phyloP scores from a whole-genome alignment of 306 rosid genomes.

The Carpinus viminea region DNA sequence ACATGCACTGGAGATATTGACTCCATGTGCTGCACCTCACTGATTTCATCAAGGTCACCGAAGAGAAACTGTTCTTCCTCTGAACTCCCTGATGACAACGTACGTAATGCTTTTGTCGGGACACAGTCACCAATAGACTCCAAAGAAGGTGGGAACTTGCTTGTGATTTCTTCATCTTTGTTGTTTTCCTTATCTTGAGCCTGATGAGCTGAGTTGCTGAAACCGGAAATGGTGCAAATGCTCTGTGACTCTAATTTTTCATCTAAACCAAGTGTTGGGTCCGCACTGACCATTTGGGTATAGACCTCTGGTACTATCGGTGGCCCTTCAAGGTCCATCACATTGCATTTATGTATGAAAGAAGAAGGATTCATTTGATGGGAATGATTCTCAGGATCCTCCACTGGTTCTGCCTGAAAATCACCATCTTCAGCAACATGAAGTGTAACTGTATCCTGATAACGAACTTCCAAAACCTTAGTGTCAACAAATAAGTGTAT shows the following conservation, averaged over 20 bases:
- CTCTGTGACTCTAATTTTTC: conserved; percentile 38
- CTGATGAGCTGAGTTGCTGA: conserved; percentile 34
- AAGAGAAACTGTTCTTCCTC: conserved; percentile 60
- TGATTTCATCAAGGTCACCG: conserved; percentile 58
- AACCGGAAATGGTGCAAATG: conserved; percentile 33
- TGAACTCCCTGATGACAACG: conserved; percentile 31
- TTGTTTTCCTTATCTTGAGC: conserved; percentile 31
- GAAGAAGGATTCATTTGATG: conserved; percentile 35
- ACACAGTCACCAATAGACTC: conserved; percentile 33
- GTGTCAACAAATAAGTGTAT: conserved; percentile 12
- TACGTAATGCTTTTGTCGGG: conserved; percentile 31
- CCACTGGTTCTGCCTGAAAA: conserved; percentile 34
- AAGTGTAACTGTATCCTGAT: conserved; percentile 35
- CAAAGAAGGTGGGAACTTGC: conserved; percentile 38
- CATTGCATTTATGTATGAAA: conserved; percentile 25
- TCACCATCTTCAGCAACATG: conserved; percentile 33
- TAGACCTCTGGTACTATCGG: conserved; percentile 24
- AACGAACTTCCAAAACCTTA: conserved; percentile 19
- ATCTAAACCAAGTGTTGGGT: conserved; percentile 36
- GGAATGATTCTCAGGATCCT: conserved; percentile 36
- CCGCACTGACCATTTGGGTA: conserved; percentile 34
- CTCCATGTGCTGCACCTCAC: conserved; percentile 27
- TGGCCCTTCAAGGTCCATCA: conserved; percentile 36
- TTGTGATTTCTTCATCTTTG: conserved; percentile 33
- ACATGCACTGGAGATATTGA: conserved; percentile 33